A percentile compares a stretch with the other conserved stretches of the same genome.
Evolutionary conservation across 202 grass and related monocot species (phyloP).

Genomic region (Bolboschoenoplectus hybrid): DNA sequence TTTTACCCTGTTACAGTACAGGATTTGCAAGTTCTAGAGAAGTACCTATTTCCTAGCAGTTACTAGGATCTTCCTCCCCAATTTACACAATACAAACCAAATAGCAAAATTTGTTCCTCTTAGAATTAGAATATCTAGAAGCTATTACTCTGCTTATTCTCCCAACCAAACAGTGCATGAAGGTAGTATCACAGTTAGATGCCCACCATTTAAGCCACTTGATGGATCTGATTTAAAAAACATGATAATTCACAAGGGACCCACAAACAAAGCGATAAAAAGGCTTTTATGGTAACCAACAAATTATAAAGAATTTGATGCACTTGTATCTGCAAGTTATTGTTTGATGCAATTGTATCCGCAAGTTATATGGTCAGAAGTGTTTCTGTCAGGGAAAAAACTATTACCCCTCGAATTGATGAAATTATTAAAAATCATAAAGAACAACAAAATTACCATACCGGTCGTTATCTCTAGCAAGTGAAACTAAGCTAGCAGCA

Average conservation of each 20-base stretch:
- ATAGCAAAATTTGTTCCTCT: neutral
- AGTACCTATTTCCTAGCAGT: neutral
- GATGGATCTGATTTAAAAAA: conserved; percentile 7
- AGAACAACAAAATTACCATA: neutral
- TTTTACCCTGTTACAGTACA: neutral
- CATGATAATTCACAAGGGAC: neutral
- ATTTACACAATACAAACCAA: neutral
- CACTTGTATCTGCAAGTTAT: neutral
- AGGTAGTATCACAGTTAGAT: neutral
- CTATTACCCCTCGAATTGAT: neutral
- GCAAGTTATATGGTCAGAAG: neutral
- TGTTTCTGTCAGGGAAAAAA: neutral
- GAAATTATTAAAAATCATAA: neutral
- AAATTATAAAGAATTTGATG: neutral
- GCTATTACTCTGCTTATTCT: neutral
- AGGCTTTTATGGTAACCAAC: neutral
- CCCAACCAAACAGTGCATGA: neutral
- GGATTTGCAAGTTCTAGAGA: neutral
- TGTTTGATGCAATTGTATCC: neutral
- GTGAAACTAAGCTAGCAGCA: conserved; percentile 92
- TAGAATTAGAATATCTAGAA: neutral
- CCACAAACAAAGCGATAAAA: neutral
- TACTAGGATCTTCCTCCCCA: neutral
- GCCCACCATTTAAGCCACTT: neutral
- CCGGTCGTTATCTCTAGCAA: conserved; percentile 90